Evolutionary conservation across 108 stramenopile species (phyloP).

Genomic region (Stephanodiscus minutulus): DNA sequence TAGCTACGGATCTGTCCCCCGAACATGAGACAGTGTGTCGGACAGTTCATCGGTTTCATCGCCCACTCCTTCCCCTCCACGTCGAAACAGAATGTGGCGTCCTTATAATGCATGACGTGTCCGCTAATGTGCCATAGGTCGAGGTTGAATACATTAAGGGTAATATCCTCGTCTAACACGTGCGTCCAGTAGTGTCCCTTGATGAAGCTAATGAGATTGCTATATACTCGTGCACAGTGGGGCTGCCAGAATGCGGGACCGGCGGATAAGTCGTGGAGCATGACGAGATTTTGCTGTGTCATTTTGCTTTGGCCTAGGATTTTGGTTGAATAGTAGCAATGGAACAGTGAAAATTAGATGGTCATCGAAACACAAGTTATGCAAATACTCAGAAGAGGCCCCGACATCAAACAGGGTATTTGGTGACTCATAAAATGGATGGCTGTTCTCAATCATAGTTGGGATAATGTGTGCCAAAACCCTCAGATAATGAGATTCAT

Average conservation of each 20-base stretch:
- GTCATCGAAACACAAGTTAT: not conserved
- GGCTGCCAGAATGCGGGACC: constrained; percentile 98
- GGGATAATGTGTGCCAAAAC: too few species aligned
- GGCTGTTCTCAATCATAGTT: constrained; percentile 40
- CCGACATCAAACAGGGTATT: not conserved
- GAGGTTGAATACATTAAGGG: constrained; percentile 98
- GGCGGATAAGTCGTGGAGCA: constrained; percentile 97
- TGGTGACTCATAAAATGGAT: constrained; percentile 68
- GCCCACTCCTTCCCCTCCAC: constrained; percentile 95
- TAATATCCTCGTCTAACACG: constrained; percentile 97
- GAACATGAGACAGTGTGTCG: constrained; percentile 98
- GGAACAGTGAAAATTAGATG: not conserved
- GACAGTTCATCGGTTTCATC: constrained; percentile 99
- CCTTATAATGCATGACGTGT: constrained; percentile 99
- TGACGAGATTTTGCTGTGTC: constrained; percentile 92
- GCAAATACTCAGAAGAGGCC: not conserved
- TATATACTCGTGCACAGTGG: constrained; percentile 98
- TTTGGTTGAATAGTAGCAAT: too few species aligned
- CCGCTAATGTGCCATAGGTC: constrained; percentile 97
- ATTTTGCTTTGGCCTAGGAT: constrained; percentile 93
- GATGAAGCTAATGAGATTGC: constrained; percentile 94
- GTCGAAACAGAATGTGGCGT: constrained; percentile 95
- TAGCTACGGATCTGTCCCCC: constrained; percentile 87
- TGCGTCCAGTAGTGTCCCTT: constrained; percentile 94
- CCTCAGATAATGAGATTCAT: constrained; percentile 88